phyloP scores from a whole-genome alignment of 495 filamentous ascomycete genomes.

The Podospora conica region DNA sequence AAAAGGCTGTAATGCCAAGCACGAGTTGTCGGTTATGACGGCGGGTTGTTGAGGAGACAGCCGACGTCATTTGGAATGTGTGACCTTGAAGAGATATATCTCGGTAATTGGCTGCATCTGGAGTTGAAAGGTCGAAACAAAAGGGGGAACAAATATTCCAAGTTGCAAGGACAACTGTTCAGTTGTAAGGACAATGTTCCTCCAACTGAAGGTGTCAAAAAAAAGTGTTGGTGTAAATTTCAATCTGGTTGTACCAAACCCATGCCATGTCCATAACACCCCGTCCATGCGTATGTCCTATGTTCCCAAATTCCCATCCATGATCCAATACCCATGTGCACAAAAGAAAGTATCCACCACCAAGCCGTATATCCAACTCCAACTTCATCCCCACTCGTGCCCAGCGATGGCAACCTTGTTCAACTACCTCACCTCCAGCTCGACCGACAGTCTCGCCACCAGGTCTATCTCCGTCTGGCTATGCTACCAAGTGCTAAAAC shows the following conservation, averaged over 20 bases:
- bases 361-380: neutral
- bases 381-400: neutral
- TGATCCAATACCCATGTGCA: neutral
- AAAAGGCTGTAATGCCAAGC: neutral
- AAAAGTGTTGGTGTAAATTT: too few relatives aligned
- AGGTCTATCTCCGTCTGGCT: neutral
- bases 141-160: too few relatives aligned
- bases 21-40: neutral
- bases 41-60: neutral
- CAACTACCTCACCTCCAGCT: neutral
- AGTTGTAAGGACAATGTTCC: too few relatives aligned
- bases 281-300: neutral
- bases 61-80: neutral
- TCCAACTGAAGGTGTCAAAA: neutral
- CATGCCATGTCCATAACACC: neutral
- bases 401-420: neutral
- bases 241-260: neutral
- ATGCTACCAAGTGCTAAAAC: neutral
- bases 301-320: neutral
- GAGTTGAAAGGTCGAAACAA: neutral
- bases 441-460: neutral
- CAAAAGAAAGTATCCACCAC: neutral
- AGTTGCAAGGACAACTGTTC: too few relatives aligned
- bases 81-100: neutral
- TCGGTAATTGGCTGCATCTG: neutral